phyloP scores from a whole-genome alignment of 1,284 basidiomycete species.

The Boletus albobrunnescens region DNA sequence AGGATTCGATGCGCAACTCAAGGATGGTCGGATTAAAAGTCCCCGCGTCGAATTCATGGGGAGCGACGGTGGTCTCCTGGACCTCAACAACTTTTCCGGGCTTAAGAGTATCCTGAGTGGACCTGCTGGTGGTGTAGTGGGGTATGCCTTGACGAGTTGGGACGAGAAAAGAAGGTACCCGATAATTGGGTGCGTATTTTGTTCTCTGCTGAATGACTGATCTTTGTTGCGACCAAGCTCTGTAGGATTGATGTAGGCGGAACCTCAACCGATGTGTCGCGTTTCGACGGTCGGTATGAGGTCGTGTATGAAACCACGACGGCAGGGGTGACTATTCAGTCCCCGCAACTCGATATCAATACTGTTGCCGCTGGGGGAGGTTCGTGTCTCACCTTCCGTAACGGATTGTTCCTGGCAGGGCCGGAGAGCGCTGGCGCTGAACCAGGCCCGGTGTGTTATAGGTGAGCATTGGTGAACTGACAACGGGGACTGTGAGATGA shows the following conservation, averaged over 20 bases:
- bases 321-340: conserved; percentile 75
- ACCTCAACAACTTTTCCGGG: conserved; percentile 69
- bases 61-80: conserved; percentile 71
- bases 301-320: conserved; percentile 79
- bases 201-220: background rate
- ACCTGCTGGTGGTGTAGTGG: conserved; percentile 76
- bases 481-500: background rate
- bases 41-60: conserved; percentile 72
- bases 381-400: conserved; percentile 41
- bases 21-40: conserved; percentile 31
- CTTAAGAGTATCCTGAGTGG: conserved; percentile 75
- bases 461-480: conserved; percentile 33
- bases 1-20: conserved; percentile 78
- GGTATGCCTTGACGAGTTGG: conserved; percentile 70
- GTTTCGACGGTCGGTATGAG: conserved; percentile 73
- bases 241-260: conserved; percentile 67
- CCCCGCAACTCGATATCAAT: conserved; percentile 74
- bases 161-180: conserved; percentile 54
- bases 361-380: conserved; percentile 78
- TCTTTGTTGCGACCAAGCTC: background rate
- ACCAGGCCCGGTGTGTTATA: conserved; percentile 70
- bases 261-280: conserved; percentile 76
- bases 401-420: conserved; percentile 62
- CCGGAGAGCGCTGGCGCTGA: conserved; percentile 72
- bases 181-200: conserved; percentile 52